These are phyloP conservation scores for Massariosphaeria phaeospora DNA, from an alignment of 495 filamentous ascomycete genomes.

Conservation along the genomic window DNA sequence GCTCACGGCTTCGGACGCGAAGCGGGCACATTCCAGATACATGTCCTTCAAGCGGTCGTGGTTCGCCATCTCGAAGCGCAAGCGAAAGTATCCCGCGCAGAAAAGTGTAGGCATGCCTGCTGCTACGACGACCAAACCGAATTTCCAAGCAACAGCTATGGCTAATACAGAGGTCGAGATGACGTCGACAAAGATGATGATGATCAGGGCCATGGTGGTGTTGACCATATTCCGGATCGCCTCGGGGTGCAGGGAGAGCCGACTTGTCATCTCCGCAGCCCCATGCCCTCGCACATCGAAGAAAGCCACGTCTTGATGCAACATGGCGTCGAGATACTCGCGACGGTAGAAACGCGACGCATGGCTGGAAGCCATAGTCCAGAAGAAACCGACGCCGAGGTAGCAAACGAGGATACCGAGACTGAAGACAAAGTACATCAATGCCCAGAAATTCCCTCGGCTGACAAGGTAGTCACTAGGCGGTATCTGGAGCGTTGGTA, in stretches of 20 bases:
- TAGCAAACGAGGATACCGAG: slow-evolving; percentile 12
- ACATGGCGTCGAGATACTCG: background rate
- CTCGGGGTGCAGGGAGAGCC: slow-evolving; percentile 50
- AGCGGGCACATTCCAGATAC: slow-evolving; percentile 35
- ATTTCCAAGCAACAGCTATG: slow-evolving; percentile 35
- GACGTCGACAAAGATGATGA: slow-evolving; percentile 33
- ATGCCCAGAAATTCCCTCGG: slow-evolving; percentile 20
- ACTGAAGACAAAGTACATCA: slow-evolving; percentile 17
- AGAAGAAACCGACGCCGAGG: slow-evolving; percentile 29
- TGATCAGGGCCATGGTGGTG: slow-evolving; percentile 32
- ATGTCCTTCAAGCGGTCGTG: slow-evolving; percentile 22
- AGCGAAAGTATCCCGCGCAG: slow-evolving; percentile 39
- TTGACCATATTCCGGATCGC: slow-evolving; percentile 32
- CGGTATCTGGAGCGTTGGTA: slow-evolving; percentile 21
- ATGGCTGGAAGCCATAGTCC: slow-evolving; percentile 30
- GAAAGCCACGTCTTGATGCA: slow-evolving; percentile 7
- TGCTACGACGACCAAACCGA: slow-evolving; percentile 37
- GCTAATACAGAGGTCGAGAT: slow-evolving; percentile 29
- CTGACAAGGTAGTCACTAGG: background rate
- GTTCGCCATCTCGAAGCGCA: slow-evolving; percentile 42
- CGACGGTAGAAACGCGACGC: background rate
- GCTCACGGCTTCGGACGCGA: slow-evolving; percentile 49
- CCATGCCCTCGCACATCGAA: slow-evolving; percentile 6
- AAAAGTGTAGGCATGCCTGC: slow-evolving; percentile 33
- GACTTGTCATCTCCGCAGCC: slow-evolving; percentile 3